These are phyloP conservation scores for Aspergillaceae sp. DNA, from an alignment of 2,329 filamentous ascomycete genomes.

Conservation along the genomic window DNA sequence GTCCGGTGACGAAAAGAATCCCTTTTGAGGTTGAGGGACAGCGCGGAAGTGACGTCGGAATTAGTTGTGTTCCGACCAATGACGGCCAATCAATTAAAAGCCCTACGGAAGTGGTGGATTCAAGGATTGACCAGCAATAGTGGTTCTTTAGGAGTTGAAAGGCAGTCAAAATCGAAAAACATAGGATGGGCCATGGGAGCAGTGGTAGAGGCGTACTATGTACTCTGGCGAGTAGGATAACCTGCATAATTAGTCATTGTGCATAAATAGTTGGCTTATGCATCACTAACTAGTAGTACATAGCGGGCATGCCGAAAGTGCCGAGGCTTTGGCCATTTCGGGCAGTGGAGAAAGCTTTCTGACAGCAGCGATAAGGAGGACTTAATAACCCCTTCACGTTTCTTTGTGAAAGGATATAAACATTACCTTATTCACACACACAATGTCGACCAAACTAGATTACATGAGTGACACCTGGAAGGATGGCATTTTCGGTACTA, in stretches of 20 bases:
- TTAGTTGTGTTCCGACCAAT: neutral
- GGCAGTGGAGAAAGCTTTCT: neutral
- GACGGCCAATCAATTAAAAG: neutral
- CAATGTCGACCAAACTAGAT: constrained; percentile 61
- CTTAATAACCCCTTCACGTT: neutral
- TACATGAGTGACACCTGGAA: constrained; percentile 79
- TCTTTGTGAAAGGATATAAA: neutral
- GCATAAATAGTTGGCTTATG: neutral
- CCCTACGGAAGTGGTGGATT: neutral
- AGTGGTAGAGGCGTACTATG: no score
- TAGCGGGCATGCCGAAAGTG: neutral
- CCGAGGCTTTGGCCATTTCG: neutral
- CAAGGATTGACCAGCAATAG: neutral
- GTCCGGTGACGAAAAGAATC: no score
- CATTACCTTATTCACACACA: neutral
- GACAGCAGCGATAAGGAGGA: neutral
- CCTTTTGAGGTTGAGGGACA: neutral
- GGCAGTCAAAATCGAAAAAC: neutral
- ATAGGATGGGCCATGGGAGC: neutral
- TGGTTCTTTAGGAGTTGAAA: neutral
- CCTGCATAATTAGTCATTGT: neutral
- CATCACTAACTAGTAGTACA: neutral
- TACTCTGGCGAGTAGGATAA: no score
- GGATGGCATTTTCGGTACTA: constrained; percentile 72
- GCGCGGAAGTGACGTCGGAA: constrained; percentile 2